phyloP scores from a whole-genome alignment of 2,329 filamentous ascomycete species.

The Grosmannia penicillata region DNA sequence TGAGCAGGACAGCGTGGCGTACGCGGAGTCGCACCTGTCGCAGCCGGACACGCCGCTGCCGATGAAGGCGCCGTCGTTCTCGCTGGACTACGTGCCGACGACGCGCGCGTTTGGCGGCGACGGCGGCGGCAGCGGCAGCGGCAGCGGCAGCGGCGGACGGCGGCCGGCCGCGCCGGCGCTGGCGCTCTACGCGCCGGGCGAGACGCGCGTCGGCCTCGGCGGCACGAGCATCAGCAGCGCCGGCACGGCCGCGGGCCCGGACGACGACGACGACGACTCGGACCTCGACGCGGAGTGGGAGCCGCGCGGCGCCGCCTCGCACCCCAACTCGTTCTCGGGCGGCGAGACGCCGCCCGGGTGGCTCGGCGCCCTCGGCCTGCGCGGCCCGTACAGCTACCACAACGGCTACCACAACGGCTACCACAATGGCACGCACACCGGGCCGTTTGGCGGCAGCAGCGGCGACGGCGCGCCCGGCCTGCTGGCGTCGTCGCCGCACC shows the following conservation, averaged over 20 bases:
- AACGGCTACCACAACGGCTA: no score
- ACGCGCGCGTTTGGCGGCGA: slow-evolving; percentile 10
- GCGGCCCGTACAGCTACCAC: no score
- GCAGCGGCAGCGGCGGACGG: neutral
- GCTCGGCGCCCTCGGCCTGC: slow-evolving; percentile 23
- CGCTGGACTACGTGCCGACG: slow-evolving; percentile 50
- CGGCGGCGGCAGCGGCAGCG: neutral
- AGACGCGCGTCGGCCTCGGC: slow-evolving; percentile 13
- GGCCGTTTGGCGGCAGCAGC: slow-evolving; percentile 12
- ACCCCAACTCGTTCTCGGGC: slow-evolving; percentile 38
- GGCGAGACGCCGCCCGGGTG: slow-evolving; percentile 46
- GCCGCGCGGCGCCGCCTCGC: slow-evolving; percentile 32
- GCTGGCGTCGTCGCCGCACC: slow-evolving; percentile 39
- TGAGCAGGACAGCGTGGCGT: slow-evolving; percentile 43
- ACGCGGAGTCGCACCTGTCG: slow-evolving; percentile 39
- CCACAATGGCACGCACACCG: no score
- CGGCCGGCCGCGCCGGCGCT: neutral
- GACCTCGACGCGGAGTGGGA: slow-evolving; percentile 28
- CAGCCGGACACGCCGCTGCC: slow-evolving; percentile 48
- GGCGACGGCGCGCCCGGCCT: neutral
- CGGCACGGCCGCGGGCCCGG: slow-evolving; percentile 3
- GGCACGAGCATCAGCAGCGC: slow-evolving; percentile 5
- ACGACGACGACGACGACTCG: slow-evolving; percentile 16
- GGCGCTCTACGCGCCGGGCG: no score
- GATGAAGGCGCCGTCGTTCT: slow-evolving; percentile 52